Evolutionary conservation across 2,329 filamentous ascomycete species (phyloP), one percentile per base, ranked within the genome.

Genomic region (Epicoccum sorghinum): DNA sequence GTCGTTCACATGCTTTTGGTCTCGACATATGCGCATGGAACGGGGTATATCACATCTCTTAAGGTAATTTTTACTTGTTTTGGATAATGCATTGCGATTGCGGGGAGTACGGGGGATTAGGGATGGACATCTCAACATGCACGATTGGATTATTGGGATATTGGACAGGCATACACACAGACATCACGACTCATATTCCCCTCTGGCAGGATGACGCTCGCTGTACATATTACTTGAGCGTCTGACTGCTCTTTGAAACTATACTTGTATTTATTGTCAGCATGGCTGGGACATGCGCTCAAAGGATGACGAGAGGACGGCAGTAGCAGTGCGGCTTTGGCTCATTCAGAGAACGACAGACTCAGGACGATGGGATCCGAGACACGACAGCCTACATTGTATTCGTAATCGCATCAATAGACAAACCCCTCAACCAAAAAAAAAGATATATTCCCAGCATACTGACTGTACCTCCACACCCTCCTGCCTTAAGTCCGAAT

Each of bases 171-270:
- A 44, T 46, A 44, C 49, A 53, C 51, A 49, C 48, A 42, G 47
- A 52, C 46, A 57, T 52, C 60, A 53, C 27, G 39, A 47, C 32
- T 47, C 38, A 44, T 39, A 18, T 50, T 56, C 43, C 43, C 64
- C 58, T 65, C 60, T 61, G 57, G 62, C 54, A 67, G 65, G 67
- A 66, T 60, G 61, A 64, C 65, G 62, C 61, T 68, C 65, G 59
- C 60, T 68, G 65, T 67, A 68, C 43, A 70, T 65, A 64, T 14
- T 53, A 55, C 18, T 59, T 59, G 60, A 62, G 64, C 57, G 64
- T 65, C 61, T 59, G 18, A 49, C 36, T 55, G 55, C 47, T 59
- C 38, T 58, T 62, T 54, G 27, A 33, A 47, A 36, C 46, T 59
- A 47, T 39, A 42, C 44, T 50, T 52, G 41, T 55, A 58, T 32